phyloP scores from a whole-genome alignment of 208 protist genomes.

The Trypanosoma grayi region DNA sequence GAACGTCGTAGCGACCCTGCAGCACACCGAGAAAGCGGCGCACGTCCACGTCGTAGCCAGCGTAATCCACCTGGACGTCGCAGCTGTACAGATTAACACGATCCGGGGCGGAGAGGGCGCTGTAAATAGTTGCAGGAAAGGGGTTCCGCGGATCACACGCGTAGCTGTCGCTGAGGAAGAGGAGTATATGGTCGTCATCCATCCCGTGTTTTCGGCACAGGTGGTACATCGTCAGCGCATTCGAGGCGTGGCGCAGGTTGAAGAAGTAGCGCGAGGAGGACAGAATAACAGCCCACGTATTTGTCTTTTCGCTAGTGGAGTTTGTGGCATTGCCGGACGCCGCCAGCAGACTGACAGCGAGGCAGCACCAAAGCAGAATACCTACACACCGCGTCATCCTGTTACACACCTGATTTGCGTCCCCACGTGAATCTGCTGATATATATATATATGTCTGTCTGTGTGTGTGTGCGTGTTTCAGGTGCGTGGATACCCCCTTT shows the following conservation, averaged over 20 bases:
- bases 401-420: too few relatives aligned
- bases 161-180: conserved; percentile 98
- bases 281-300: conserved; percentile 96
- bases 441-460: conserved; percentile 23
- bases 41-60: conserved; percentile 96
- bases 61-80: conserved; percentile 96
- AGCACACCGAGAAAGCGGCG: conserved; percentile 95
- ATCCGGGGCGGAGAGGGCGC: conserved; percentile 18
- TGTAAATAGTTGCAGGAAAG: conserved; percentile 78
- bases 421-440: not conserved
- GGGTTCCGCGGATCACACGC: conserved; percentile 97
- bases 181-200: conserved; percentile 93
- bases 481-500: too few relatives aligned
- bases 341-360: conserved; percentile 11
- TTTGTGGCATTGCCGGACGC: not conserved
- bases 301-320: conserved; percentile 14
- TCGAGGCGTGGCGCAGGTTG: conserved; percentile 98
- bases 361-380: not conserved
- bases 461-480: too few relatives aligned
- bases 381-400: not conserved
- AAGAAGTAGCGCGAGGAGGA: conserved; percentile 96
- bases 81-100: conserved; percentile 83
- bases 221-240: conserved; percentile 96
- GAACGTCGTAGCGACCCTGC: conserved; percentile 91
- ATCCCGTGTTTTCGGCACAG: conserved; percentile 94